Evolutionary conservation across 768 basidiomycete genomes (phyloP), one percentile per base, ranked within the genome.

Genomic region (Lactifluus pinguis): DNA sequence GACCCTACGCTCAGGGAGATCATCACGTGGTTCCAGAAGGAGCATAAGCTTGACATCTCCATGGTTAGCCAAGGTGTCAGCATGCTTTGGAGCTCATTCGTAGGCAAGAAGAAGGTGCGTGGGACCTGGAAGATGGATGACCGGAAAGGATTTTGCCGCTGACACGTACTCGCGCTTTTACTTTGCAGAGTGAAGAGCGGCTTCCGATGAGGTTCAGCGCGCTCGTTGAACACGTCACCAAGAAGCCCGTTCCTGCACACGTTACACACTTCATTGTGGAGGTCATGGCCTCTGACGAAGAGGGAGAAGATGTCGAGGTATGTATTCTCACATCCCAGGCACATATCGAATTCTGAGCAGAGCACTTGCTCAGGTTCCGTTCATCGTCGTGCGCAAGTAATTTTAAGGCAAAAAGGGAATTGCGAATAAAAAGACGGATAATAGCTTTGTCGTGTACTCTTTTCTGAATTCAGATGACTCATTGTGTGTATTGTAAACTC

Each of bases 41-140:
- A 87, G 61, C 90, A 98, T 73, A 85, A 85, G 36, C 84, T 98
- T 38, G 87, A 93, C 41, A 79, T 98, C 54, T 85, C 84, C 54
- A 99, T 99, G 97, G 91, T 98, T 63, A 94, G 91, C 69, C 90
- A 93, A 72, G 95, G 94, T 45, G 95, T 98, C 38, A 94, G 92
- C 69, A 95, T 98, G 95, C 77, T 98, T 36, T 98, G 95, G 93
- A 94, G 91, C 63, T 86, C 89, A 38, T 99, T 95, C 73, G 81
- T 92, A 55, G 87, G 86, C 57, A 89, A 86, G 76, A 92, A 92
- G 78, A 98, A 98, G 88, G 95, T 90, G 45, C 36, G 80, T 70
- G 41, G 48, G 36, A 30, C 7, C 7, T 13, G 17, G 10, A n/a
- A 29, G 14, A 42, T 49, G 5, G 38, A 38, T 11, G 11, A 38